These are phyloP conservation scores for Populus tremula DNA, from an alignment of 345 rosid genomes.

Conservation along the genomic window DNA sequence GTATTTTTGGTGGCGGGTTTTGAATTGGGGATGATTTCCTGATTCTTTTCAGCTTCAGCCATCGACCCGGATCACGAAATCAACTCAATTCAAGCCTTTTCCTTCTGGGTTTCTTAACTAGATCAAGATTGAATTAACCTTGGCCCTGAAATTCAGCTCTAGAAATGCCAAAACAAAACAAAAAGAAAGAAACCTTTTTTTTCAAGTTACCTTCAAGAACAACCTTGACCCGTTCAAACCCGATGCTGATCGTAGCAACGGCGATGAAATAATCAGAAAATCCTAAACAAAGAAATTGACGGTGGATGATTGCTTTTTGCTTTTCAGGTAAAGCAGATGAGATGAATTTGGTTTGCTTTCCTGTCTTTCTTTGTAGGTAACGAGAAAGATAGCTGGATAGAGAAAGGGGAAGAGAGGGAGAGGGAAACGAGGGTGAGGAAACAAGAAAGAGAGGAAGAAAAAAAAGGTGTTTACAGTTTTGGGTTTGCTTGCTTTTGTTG, in stretches of 20 bases:
- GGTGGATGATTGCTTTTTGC: background rate
- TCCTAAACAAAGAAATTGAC: background rate
- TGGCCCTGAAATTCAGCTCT: background rate
- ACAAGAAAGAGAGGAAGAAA: background rate
- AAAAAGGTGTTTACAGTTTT: background rate
- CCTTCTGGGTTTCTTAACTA: background rate
- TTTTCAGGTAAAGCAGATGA: background rate
- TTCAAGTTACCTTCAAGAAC: background rate
- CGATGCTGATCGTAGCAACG: background rate
- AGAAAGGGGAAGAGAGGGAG: background rate
- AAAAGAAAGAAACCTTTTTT: background rate
- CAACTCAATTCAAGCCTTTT: background rate
- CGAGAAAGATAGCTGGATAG: too few species aligned
- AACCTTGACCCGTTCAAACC: background rate
- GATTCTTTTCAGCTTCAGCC: slow-evolving; percentile 44
- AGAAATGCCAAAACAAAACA: background rate
- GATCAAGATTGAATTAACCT: slow-evolving; percentile 6
- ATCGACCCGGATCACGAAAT: slow-evolving; percentile 35
- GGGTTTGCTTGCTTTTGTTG: background rate
- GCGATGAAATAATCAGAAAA: slow-evolving; percentile 2
- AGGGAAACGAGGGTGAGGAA: background rate
- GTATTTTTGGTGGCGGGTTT: slow-evolving; percentile 18
- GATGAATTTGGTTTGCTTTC: background rate
- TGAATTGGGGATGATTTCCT: slow-evolving; percentile 31
- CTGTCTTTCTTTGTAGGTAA: too few species aligned